Evolutionary conservation across 306 rosid genomes (phyloP).

Genomic region (Mimosa pudica): DNA sequence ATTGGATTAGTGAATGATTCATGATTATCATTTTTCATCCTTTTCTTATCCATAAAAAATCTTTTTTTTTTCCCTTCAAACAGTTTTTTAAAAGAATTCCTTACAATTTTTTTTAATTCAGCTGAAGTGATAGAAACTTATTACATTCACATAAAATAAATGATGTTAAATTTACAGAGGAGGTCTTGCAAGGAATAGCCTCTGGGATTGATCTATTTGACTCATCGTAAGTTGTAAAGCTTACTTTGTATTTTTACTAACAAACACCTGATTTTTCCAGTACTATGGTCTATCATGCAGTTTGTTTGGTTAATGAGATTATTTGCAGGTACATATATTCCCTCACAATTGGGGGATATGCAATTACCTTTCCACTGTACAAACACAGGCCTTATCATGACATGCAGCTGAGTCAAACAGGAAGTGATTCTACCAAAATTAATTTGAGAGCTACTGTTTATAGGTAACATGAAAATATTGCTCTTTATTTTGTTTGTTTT

Average conservation of each 20-base stretch:
- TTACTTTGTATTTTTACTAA: conserved; percentile 5
- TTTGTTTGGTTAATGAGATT: conserved; percentile 24
- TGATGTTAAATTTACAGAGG: conserved; percentile 67
- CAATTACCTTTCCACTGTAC: conserved; percentile 68
- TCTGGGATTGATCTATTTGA: conserved; percentile 89
- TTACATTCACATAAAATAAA: conserved; percentile 25
- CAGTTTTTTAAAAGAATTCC: background rate
- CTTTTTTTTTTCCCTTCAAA: background rate
- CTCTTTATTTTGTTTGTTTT: conserved; percentile 11
- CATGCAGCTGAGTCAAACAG: conserved; percentile 41
- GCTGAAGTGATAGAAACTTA: conserved; percentile 20
- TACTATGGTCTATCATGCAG: conserved; percentile 17
- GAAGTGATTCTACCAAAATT: conserved; percentile 69
- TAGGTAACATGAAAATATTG: conserved; percentile 47
- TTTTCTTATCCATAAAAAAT: conserved; percentile 16
- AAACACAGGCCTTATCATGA: conserved; percentile 44
- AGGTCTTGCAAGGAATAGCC: conserved; percentile 89
- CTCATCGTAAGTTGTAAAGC: conserved; percentile 64
- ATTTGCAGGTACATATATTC: conserved; percentile 66
- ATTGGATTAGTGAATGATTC: conserved; percentile 9
- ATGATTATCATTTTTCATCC: conserved; percentile 4
- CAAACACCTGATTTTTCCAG: conserved; percentile 4
- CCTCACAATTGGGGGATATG: conserved; percentile 87
- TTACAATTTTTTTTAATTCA: conserved; percentile 23
- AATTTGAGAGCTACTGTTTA: conserved; percentile 78